Evolutionary conservation across 306 rosid species (phyloP).

Genomic region (Prunus mira): DNA sequence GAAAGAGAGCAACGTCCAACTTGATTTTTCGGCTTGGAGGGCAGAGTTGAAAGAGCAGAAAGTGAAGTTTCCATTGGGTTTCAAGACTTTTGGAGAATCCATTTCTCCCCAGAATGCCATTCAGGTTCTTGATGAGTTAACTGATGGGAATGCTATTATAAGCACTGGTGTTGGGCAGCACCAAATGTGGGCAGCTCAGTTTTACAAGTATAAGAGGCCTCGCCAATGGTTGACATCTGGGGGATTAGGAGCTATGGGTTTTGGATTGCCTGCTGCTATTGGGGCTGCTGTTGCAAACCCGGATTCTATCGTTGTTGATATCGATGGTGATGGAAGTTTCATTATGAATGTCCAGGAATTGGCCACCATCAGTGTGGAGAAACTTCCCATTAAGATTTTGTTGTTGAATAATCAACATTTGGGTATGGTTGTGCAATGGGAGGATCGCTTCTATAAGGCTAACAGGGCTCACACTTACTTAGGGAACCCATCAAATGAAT

Average conservation of each 20-base stretch:
- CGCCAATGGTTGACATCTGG: slow-evolving; percentile 84
- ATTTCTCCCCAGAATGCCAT: slow-evolving; percentile 87
- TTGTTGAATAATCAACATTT: slow-evolving; percentile 85
- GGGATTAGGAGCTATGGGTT: slow-evolving; percentile 96
- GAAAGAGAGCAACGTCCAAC: slow-evolving; percentile 23
- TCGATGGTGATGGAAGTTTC: slow-evolving; percentile 93
- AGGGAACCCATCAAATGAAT: slow-evolving; percentile 66
- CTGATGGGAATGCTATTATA: slow-evolving; percentile 69
- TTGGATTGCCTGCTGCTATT: slow-evolving; percentile 86
- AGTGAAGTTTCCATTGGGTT: slow-evolving; percentile 56
- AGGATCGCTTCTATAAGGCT: slow-evolving; percentile 84
- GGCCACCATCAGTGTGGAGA: slow-evolving; percentile 69
- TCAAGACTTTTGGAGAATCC: slow-evolving; percentile 58
- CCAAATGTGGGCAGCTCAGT: slow-evolving; percentile 95
- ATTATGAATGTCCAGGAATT: slow-evolving; percentile 86
- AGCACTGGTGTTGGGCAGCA: slow-evolving; percentile 95
- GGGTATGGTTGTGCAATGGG: slow-evolving; percentile 98
- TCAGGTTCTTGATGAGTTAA: slow-evolving; percentile 79
- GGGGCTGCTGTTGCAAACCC: slow-evolving; percentile 93
- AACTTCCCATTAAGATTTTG: slow-evolving; percentile 73
- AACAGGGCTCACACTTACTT: slow-evolving; percentile 79
- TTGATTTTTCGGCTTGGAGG: slow-evolving; percentile 65
- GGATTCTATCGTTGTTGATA: slow-evolving; percentile 57
- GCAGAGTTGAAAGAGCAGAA: slow-evolving; percentile 73
- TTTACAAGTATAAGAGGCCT: slow-evolving; percentile 68